These are phyloP conservation scores for Spathaspora jeffriesii DNA, from an alignment of 1,139 yeast species.

Conservation along the genomic window DNA sequence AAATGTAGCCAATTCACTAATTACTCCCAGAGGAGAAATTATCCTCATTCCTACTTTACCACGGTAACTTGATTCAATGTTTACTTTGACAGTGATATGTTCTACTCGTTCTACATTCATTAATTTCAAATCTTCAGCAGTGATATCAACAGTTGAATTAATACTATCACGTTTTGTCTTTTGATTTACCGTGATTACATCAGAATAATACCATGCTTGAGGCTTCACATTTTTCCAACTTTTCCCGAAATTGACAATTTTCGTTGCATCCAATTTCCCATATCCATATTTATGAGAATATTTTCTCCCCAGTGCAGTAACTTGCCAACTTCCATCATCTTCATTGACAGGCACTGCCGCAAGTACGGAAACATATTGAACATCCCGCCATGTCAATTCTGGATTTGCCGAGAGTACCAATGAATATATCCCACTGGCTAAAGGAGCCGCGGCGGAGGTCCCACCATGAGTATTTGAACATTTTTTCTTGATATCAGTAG, in stretches of 20 bases:
- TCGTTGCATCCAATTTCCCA: conserved; percentile 87
- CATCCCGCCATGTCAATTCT: conserved; percentile 91
- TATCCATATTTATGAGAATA: conserved; percentile 91
- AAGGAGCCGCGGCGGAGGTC: conserved; percentile 98
- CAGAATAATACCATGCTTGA: conserved; percentile 78
- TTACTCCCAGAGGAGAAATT: conserved; percentile 73
- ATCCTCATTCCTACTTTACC: conserved; percentile 72
- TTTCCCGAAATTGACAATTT: conserved; percentile 71
- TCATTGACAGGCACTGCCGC: conserved; percentile 72
- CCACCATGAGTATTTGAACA: conserved; percentile 90
- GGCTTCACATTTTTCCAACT: conserved; percentile 87
- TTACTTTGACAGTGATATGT: conserved; percentile 82
- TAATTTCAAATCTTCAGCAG: conserved; percentile 46
- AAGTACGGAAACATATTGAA: conserved; percentile 79
- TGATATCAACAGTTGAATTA: conserved; percentile 46
- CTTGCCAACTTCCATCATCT: conserved; percentile 71
- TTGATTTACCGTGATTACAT: conserved; percentile 32
- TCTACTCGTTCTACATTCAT: conserved; percentile 75
- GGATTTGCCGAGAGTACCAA: conserved; percentile 83
- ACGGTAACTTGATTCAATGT: conserved; percentile 62
- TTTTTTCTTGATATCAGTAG: conserved; percentile 77
- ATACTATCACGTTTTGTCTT: conserved; percentile 25
- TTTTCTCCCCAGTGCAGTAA: conserved; percentile 55
- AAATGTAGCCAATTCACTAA: conserved; percentile 73
- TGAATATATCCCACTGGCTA: conserved; percentile 94